Evolutionary conservation across 78 protist genomes (phyloP).

Genomic region (Dictyostelium capitatum): DNA sequence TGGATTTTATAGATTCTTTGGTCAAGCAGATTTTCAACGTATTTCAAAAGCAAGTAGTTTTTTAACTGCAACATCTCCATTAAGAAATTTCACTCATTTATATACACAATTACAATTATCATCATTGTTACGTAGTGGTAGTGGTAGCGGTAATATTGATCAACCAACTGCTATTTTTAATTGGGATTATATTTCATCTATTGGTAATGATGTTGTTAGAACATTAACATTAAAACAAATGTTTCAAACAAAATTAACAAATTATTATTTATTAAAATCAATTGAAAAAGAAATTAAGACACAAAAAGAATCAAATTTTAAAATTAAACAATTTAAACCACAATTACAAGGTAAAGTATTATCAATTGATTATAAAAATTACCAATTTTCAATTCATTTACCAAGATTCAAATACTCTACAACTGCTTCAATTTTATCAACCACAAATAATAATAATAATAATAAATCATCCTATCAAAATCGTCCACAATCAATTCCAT

Average conservation of each 20-base stretch:
- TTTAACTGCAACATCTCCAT: slow-evolving; percentile 3
- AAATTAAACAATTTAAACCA: not conserved
- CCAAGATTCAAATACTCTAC: not conserved
- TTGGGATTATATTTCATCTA: not conserved
- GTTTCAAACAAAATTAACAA: not conserved
- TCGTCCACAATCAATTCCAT: not conserved
- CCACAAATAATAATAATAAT: not conserved
- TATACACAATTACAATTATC: slow-evolving; percentile 16
- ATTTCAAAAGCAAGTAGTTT: not conserved
- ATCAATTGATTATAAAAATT: not conserved
- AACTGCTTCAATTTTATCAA: not conserved
- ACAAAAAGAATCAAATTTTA: not conserved
- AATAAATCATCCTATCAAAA: not conserved
- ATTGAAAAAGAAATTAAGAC: not conserved
- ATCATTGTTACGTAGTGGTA: not conserved
- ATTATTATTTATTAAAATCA: not conserved
- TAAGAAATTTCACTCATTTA: slow-evolving; percentile 14
- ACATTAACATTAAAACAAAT: not conserved
- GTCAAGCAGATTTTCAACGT: not conserved
- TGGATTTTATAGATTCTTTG: slow-evolving; percentile 4
- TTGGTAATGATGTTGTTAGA: not conserved
- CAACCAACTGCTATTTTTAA: not conserved
- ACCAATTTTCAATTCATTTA: not conserved
- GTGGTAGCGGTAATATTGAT: not conserved
- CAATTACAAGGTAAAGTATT: not conserved